Percentiles rank a stretch among this genome's conserved stretches.
These are phyloP conservation scores for Capronia coronata DNA, from an alignment of 2,329 filamentous ascomycete species.

Conservation along the genomic window DNA sequence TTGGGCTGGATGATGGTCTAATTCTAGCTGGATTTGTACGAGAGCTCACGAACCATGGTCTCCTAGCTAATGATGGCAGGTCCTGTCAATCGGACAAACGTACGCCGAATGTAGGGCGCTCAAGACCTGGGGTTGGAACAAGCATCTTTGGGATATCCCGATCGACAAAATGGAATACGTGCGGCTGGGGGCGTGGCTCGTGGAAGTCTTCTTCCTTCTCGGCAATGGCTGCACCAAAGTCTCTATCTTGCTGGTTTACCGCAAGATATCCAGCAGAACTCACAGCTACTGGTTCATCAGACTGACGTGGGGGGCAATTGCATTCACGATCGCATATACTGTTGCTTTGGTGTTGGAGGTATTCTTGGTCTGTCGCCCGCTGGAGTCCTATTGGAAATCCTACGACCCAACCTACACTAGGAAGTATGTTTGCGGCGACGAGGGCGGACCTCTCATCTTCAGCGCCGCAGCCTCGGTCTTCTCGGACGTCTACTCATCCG, in stretches of 20 bases:
- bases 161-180: constrained; percentile 6
- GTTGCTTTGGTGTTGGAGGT: constrained; percentile 12
- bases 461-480: constrained; percentile 16
- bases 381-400: constrained; percentile 15
- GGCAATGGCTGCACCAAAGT: constrained; percentile 17
- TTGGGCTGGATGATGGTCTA: constrained; percentile 17
- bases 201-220: constrained; percentile 20
- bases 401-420: constrained; percentile 12
- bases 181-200: constrained; percentile 17
- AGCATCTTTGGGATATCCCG: constrained; percentile 18
- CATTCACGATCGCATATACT: constrained; percentile 12
- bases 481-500: constrained; percentile 19
- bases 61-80: constrained; percentile 3
- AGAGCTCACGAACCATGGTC: not conserved
- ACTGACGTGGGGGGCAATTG: constrained; percentile 16
- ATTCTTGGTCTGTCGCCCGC: constrained; percentile 12
- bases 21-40: constrained; percentile 16
- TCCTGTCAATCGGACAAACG: constrained; percentile 19
- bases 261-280: constrained; percentile 14
- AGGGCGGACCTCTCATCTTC: constrained; percentile 13
- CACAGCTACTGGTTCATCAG: constrained; percentile 17
- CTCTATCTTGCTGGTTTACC: constrained; percentile 19
- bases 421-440: constrained; percentile 15
- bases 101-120: constrained; percentile 14
- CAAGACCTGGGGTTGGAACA: constrained; percentile 17